These are phyloP conservation scores for Tolypocladium guangdongense DNA, from an alignment of 2,329 filamentous ascomycete species.

Conservation along the genomic window DNA sequence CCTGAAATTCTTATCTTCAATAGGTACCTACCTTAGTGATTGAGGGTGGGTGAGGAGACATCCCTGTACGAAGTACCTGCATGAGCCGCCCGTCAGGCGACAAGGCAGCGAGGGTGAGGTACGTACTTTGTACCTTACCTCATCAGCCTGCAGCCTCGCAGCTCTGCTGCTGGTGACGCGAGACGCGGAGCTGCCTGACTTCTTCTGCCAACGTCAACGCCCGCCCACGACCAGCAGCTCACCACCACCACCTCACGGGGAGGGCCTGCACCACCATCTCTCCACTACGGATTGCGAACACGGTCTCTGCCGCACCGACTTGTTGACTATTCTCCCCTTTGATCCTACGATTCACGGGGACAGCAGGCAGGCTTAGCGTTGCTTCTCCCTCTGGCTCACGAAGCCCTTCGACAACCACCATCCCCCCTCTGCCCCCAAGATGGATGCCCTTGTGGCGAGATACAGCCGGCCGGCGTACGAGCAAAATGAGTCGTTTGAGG, in stretches of 20 bases:
- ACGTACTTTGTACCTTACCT: background rate
- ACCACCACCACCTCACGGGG: background rate
- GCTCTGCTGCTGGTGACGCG: background rate
- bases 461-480: slow-evolving; percentile 74
- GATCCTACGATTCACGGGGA: background rate
- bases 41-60: too few relatives aligned
- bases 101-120: background rate
- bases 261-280: background rate
- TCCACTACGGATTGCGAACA: background rate
- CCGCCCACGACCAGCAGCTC: background rate
- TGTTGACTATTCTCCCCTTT: background rate
- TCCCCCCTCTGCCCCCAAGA: slow-evolving; percentile 27
- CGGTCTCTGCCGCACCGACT: background rate
- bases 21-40: too few relatives aligned
- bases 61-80: background rate
- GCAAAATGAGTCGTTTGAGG: slow-evolving; percentile 58
- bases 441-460: slow-evolving; percentile 89
- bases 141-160: background rate
- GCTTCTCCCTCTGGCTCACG: background rate
- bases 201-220: background rate
- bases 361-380: background rate
- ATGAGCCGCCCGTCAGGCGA: background rate
- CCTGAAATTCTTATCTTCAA: background rate
- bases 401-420: background rate
- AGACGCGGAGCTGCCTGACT: background rate